These are phyloP conservation scores for Pythium guiyangense DNA, from an alignment of 352 stramenopile genomes.

Conservation along the genomic window DNA sequence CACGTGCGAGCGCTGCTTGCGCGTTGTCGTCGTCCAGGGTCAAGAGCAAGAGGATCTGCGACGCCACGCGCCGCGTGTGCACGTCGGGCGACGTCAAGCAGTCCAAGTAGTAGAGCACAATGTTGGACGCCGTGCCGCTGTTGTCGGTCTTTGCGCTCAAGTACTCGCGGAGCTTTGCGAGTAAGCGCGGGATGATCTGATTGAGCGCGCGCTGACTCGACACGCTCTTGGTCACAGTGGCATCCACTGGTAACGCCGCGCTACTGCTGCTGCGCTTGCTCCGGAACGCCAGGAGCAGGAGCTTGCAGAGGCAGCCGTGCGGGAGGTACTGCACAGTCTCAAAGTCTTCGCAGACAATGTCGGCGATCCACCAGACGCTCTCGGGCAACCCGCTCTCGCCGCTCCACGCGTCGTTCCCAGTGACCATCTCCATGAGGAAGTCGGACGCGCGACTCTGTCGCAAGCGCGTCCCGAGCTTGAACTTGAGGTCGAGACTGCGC, in stretches of 20 bases:
- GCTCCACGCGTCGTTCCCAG: constrained; percentile 27
- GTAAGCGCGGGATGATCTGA: constrained; percentile 49
- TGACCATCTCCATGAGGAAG: constrained; percentile 87
- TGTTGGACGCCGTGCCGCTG: constrained; percentile 29
- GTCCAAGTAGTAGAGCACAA: constrained; percentile 73
- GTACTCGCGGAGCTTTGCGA: constrained; percentile 55
- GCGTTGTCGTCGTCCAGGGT: constrained; percentile 25
- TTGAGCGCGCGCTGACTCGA: constrained; percentile 30
- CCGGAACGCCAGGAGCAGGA: constrained; percentile 50
- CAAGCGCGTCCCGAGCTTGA: constrained; percentile 73
- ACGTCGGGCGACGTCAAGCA: constrained; percentile 51
- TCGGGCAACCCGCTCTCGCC: constrained; percentile 18
- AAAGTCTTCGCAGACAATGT: constrained; percentile 85
- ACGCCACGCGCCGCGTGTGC: constrained; percentile 48
- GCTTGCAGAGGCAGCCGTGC: constrained; percentile 68
- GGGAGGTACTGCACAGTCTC: constrained; percentile 80
- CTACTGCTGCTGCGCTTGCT: constrained; percentile 2
- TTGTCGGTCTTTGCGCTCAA: constrained; percentile 29
- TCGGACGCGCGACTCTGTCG: constrained; percentile 72
- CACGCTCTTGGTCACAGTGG: constrained; percentile 10
- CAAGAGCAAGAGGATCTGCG: constrained; percentile 61
- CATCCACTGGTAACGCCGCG: no score
- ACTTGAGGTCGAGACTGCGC: constrained; percentile 59
- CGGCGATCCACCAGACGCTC: constrained; percentile 78
- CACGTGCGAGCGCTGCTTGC: constrained; percentile 11